phyloP scores from a whole-genome alignment of 1,284 basidiomycete species.

The Heterobasidion irregulare region DNA sequence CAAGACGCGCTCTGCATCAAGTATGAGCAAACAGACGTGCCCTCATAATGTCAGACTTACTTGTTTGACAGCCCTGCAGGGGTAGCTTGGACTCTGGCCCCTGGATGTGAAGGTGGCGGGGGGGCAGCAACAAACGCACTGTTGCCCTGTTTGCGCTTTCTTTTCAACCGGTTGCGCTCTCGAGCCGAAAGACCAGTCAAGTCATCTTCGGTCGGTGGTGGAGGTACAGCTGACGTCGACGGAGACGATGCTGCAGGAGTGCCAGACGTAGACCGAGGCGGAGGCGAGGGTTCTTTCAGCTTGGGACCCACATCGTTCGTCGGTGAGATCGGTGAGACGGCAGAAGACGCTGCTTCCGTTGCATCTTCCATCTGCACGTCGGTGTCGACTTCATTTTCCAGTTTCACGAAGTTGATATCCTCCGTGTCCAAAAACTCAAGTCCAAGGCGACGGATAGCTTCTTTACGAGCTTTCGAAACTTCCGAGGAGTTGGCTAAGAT shows the following conservation, averaged over 20 bases:
- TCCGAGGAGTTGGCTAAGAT: slow-evolving; percentile 64
- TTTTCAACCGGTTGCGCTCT: slow-evolving; percentile 85
- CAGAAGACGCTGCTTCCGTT: slow-evolving; percentile 12
- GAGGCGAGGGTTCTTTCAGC: slow-evolving; percentile 20
- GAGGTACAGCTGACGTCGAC: slow-evolving; percentile 38
- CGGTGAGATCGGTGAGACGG: slow-evolving; percentile 22
- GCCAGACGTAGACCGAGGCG: slow-evolving; percentile 1
- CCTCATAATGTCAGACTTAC: slow-evolving; percentile 21
- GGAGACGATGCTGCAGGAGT: slow-evolving; percentile 42
- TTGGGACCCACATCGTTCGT: slow-evolving; percentile 14
- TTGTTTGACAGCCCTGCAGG: slow-evolving; percentile 49
- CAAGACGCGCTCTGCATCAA: slow-evolving; percentile 51
- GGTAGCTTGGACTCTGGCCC: slow-evolving; percentile 47
- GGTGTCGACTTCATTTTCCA: slow-evolving; percentile 20
- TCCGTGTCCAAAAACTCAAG: slow-evolving; percentile 81
- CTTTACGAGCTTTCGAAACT: slow-evolving; percentile 74
- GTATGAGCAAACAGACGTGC: slow-evolving; percentile 12
- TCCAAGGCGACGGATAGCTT: slow-evolving; percentile 75
- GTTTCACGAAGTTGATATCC: slow-evolving; percentile 36
- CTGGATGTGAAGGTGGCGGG: slow-evolving; percentile 40
- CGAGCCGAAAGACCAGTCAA: slow-evolving; percentile 63
- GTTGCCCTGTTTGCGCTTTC: slow-evolving; percentile 86
- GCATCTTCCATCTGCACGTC: neutral
- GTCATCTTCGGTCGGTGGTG: slow-evolving; percentile 34
- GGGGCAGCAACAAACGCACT: slow-evolving; percentile 67